Evolutionary conservation across 2,329 filamentous ascomycete species (phyloP), one percentile per base, ranked within the genome.

Genomic region (Gnomoniopsis sp.): DNA sequence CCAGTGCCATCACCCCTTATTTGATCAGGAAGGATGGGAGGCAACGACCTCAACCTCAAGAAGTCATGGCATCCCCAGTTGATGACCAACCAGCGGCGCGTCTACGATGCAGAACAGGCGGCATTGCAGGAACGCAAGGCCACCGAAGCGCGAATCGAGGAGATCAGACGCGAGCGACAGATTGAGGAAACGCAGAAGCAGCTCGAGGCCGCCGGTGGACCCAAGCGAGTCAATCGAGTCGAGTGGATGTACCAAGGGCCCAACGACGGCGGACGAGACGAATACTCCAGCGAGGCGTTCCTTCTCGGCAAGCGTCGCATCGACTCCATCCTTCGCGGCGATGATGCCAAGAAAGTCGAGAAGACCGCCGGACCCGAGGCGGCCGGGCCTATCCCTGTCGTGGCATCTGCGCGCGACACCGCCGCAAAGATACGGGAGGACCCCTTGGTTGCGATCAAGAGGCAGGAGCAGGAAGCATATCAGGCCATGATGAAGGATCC

Each of bases 231-330:
- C 33, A 88, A 93, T 67, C 87, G 92, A 38, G 93, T 99, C 26
- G 95, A 98, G 68, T 99, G 95, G 91, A 97, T 99, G 91, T 99
- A 99, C 75, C 86, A 89, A 66, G 93, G 93, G 1, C 92, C 95
- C 8, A 89, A 88, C 52, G 80, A 84, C 68, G 90, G 91, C 38
- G 79, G 80, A n/a, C 89, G 88, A 33, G 90, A 85, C 43, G 85
- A 83, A 4, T 93, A 97, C 72, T 95, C 98, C 75, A 92, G 91
- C 76, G 95, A 99, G 70, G 91, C 90, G 3, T 99, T 96, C 71
- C 76, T 99, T 1, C 80, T 99, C 15, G 95, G 95, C 54, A 98
- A 97, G 79, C 83, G 95, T 59, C 84, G 93, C 59, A 93, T 99
- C 71, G 93, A 98, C 77, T 87, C 88, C 14, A 72, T 86, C 36